phyloP scores from a whole-genome alignment of 2,329 filamentous ascomycete species.

The Trichocomaceae sp. region DNA sequence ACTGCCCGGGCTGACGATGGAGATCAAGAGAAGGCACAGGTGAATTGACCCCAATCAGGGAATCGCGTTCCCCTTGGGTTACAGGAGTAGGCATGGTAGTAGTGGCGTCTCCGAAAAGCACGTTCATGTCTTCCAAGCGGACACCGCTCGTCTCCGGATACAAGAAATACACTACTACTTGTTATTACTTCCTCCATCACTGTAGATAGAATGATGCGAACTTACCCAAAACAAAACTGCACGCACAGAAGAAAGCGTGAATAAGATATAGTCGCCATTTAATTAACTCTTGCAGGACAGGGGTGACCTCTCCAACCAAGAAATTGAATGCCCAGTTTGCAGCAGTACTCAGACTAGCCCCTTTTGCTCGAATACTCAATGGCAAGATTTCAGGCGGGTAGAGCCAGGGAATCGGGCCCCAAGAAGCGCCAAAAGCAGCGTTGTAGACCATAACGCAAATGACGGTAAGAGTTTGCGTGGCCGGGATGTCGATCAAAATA shows the following conservation, averaged over 20 bases:
- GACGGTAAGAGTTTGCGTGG: slow-evolving; percentile 79
- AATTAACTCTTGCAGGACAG: slow-evolving; percentile 84
- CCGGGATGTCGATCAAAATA: slow-evolving; percentile 71
- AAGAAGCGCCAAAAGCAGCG: slow-evolving; percentile 91
- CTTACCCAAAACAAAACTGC: slow-evolving; percentile 93
- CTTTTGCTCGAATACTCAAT: slow-evolving; percentile 92
- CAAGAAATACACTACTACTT: slow-evolving; percentile 74
- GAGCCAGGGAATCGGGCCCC: slow-evolving; percentile 96
- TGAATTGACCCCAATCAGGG: slow-evolving; percentile 70
- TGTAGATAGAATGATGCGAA: slow-evolving; percentile 18
- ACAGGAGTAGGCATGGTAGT: slow-evolving; percentile 74
- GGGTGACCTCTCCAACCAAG: slow-evolving; percentile 92
- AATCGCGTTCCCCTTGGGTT: slow-evolving; percentile 71
- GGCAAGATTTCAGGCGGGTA: slow-evolving; percentile 98
- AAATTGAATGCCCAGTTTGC: slow-evolving; percentile 99
- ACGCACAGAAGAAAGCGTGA: slow-evolving; percentile 93
- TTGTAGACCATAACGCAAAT: slow-evolving; percentile 98
- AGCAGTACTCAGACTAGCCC: slow-evolving; percentile 89
- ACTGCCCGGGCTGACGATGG: slow-evolving; percentile 40
- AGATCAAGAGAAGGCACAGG: slow-evolving; percentile 71
- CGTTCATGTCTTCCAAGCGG: slow-evolving; percentile 93
- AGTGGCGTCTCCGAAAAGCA: slow-evolving; percentile 86
- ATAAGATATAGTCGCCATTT: slow-evolving; percentile 90
- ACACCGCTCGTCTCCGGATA: slow-evolving; percentile 97
- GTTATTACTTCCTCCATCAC: background rate